Conservation (phyloP, 177 flowering plant genomes). For the Tripterygium wilfordii region DNA sequence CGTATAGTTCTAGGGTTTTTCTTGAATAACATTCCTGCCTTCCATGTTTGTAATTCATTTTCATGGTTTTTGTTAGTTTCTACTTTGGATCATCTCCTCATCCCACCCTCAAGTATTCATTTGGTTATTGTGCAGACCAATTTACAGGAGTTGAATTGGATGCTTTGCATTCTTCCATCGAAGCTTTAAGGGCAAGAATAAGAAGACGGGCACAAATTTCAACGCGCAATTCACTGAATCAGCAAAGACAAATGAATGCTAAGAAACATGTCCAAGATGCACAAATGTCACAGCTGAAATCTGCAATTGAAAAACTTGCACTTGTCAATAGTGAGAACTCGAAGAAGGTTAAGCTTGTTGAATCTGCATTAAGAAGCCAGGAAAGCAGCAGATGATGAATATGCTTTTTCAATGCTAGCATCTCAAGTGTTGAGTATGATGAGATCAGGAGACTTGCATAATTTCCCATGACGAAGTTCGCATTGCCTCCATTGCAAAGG, state of each 20-base stretch:
- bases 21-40: too few species aligned
- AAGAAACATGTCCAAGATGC: conserved; percentile 35
- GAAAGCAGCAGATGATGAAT: conserved; percentile 27
- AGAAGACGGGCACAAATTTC: conserved; percentile 43
- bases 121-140: conserved; percentile 48
- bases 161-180: conserved; percentile 68
- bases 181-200: conserved; percentile 55
- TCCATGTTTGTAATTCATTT: too few species aligned
- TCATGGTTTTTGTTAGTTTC: too few species aligned
- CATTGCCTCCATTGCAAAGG: too few species aligned
- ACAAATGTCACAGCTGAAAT: conserved; percentile 56
- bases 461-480: too few species aligned
- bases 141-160: conserved; percentile 70
- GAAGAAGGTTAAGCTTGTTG: conserved; percentile 66
- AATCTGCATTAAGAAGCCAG: conserved; percentile 44
- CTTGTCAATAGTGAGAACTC: conserved; percentile 74
- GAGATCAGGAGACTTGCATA: too few species aligned
- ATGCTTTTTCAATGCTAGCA: not conserved
- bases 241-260: conserved; percentile 24
- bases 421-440: too few species aligned
- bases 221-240: conserved; percentile 18
- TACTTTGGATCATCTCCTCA: too few species aligned
- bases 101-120: too few species aligned
- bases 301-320: conserved; percentile 67
- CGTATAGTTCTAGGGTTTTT: too few species aligned